These are phyloP conservation scores for Oenanthe sinensis DNA, from an alignment of 129 eudicot genomes.

Conservation along the genomic window DNA sequence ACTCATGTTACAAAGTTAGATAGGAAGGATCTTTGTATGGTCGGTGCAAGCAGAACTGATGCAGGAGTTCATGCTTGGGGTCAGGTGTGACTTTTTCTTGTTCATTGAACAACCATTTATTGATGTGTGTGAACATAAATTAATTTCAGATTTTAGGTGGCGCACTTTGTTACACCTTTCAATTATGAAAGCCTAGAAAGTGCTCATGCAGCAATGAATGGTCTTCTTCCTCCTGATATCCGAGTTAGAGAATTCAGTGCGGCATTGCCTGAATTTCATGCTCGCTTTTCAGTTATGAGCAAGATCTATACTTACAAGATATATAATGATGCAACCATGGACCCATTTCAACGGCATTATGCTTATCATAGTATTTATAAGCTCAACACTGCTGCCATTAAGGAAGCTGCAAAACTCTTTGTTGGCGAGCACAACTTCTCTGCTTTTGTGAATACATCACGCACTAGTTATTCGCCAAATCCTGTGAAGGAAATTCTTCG, in stretches of 20 bases:
- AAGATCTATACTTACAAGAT: slow-evolving; percentile 74
- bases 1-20: slow-evolving; percentile 54
- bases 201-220: slow-evolving; percentile 70
- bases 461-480: slow-evolving; percentile 46
- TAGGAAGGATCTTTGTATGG: slow-evolving; percentile 55
- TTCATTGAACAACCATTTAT: background rate
- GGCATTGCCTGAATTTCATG: slow-evolving; percentile 77
- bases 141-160: slow-evolving; percentile 51
- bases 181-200: slow-evolving; percentile 50
- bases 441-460: slow-evolving; percentile 67
- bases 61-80: slow-evolving; percentile 91
- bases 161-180: slow-evolving; percentile 78
- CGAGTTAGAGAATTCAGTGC: slow-evolving; percentile 62
- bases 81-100: slow-evolving; percentile 51
- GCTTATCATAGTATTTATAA: slow-evolving; percentile 65
- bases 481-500: slow-evolving; percentile 67
- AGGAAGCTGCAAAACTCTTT: slow-evolving; percentile 58
- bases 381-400: slow-evolving; percentile 60
- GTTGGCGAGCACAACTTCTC: slow-evolving; percentile 82
- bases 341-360: slow-evolving; percentile 69
- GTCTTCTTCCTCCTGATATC: slow-evolving; percentile 81
- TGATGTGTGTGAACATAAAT: background rate
- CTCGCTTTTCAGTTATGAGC: slow-evolving; percentile 77
- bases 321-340: slow-evolving; percentile 64
- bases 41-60: slow-evolving; percentile 92